Evolutionary conservation across 108 stramenopile genomes (phyloP).

Genomic region (Cylindrotheca closterium): DNA sequence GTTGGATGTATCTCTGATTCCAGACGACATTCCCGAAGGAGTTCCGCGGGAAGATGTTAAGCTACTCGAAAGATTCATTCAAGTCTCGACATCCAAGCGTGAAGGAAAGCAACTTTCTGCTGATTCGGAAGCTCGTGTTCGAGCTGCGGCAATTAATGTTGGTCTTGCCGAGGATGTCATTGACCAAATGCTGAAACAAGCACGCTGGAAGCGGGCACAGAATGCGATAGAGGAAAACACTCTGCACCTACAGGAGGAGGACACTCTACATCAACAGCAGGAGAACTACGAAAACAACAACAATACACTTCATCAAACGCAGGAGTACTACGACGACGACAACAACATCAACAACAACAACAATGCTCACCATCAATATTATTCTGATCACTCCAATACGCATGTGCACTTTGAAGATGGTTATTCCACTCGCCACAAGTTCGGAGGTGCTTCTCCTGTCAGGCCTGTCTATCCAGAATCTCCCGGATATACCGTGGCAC

Average conservation of each 20-base stretch:
- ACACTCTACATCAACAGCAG: conserved; percentile 12
- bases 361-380: neutral
- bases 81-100: conserved; percentile 27
- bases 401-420: neutral
- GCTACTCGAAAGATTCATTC: conserved; percentile 36
- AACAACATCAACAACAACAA: too few relatives aligned
- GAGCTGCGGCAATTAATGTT: conserved; percentile 34
- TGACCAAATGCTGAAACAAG: conserved; percentile 29
- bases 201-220: conserved; percentile 3
- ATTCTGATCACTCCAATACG: neutral
- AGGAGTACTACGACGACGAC: too few relatives aligned
- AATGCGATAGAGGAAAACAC: too few relatives aligned
- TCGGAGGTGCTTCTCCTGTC: too few relatives aligned
- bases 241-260: too few relatives aligned
- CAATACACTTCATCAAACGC: too few relatives aligned
- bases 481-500: neutral
- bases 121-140: conserved; percentile 30
- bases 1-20: neutral
- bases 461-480: too few relatives aligned
- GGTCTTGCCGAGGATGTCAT: conserved; percentile 30
- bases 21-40: conserved; percentile 32
- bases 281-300: neutral
- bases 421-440: too few relatives aligned
- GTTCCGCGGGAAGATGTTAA: conserved; percentile 29
- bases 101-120: conserved; percentile 27